A percentile compares a stretch with the other conserved stretches of the same genome.
Evolutionary conservation across 768 basidiomycete species (phyloP).

Genomic region (Lentinula detonsa): DNA sequence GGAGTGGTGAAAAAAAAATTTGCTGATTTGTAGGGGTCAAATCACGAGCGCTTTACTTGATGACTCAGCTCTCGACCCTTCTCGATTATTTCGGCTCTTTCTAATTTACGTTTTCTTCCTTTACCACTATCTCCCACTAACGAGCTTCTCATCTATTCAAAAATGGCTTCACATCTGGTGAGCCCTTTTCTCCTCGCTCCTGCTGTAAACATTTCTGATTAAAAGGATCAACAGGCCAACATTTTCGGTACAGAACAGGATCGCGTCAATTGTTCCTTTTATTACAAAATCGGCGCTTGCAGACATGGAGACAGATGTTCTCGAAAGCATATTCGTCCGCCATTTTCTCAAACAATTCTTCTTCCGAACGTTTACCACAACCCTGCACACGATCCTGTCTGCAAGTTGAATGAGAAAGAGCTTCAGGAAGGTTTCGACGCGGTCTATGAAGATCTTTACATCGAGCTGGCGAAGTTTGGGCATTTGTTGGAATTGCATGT

Average conservation of each 20-base stretch:
- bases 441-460: constrained; percentile 93
- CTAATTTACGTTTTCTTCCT: background rate
- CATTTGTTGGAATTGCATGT: constrained; percentile 94
- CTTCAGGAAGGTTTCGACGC: constrained; percentile 89
- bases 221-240: constrained; percentile 54
- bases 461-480: constrained; percentile 92
- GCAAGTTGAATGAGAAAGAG: constrained; percentile 83
- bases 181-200: constrained; percentile 15
- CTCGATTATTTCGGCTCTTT: background rate
- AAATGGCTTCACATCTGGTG: constrained; percentile 77
- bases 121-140: constrained; percentile 3
- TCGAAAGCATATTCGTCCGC: constrained; percentile 95
- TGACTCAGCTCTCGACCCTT: constrained; percentile 1
- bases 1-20: background rate
- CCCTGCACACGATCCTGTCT: constrained; percentile 88
- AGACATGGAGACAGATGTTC: constrained; percentile 98
- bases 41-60: background rate
- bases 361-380: constrained; percentile 98
- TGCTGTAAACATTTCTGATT: background rate
- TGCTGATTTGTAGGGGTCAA: background rate
- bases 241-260: constrained; percentile 95
- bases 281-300: constrained; percentile 99
- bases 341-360: constrained; percentile 95
- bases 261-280: constrained; percentile 98
- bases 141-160: background rate